Percentiles rank a stretch among this genome's conserved stretches.
Conservation (phyloP, 192 early-diverging fungal genomes). For the Coemansia sp. region DNA sequence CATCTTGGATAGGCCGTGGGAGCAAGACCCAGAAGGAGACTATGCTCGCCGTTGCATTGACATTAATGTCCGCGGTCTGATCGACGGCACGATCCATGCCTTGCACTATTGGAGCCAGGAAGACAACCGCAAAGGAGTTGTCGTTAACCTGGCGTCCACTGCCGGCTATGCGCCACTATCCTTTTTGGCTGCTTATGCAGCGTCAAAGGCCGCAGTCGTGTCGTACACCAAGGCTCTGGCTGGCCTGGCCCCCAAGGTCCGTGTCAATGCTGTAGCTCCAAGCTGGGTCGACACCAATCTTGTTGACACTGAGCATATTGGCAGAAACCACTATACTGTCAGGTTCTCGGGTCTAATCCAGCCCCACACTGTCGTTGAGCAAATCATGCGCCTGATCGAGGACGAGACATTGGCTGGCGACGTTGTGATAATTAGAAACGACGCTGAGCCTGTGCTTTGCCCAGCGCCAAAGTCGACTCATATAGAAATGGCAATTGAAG, state of each 20-base stretch:
- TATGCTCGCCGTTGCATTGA: constrained; percentile 63
- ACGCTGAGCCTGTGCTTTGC: constrained; percentile 14
- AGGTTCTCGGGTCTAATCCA: constrained; percentile 23
- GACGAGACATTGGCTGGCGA: constrained; percentile 56
- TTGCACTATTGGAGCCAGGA: constrained; percentile 59
- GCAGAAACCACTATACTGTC: constrained; percentile 24
- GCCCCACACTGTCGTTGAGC: constrained; percentile 51
- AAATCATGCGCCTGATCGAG: constrained; percentile 57
- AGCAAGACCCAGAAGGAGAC: constrained; percentile 44
- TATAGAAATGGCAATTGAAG: neutral
- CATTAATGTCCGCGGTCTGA: constrained; percentile 66
- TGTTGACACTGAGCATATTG: constrained; percentile 40
- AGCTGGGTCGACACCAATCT: constrained; percentile 56
- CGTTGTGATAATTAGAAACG: constrained; percentile 21
- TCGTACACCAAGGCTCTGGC: constrained; percentile 52
- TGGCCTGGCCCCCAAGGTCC: constrained; percentile 51
- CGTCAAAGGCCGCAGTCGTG: constrained; percentile 74
- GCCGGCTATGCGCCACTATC: constrained; percentile 58
- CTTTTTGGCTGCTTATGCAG: constrained; percentile 64
- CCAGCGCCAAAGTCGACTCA: constrained; percentile 20
- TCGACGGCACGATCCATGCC: constrained; percentile 69
- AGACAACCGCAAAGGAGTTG: constrained; percentile 54
- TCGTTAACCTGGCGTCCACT: constrained; percentile 70
- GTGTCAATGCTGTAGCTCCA: constrained; percentile 65
- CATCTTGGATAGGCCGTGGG: constrained; percentile 36